Conservation (phyloP, 108 stramenopile species). For the Schizochytrium sp. region DNA sequence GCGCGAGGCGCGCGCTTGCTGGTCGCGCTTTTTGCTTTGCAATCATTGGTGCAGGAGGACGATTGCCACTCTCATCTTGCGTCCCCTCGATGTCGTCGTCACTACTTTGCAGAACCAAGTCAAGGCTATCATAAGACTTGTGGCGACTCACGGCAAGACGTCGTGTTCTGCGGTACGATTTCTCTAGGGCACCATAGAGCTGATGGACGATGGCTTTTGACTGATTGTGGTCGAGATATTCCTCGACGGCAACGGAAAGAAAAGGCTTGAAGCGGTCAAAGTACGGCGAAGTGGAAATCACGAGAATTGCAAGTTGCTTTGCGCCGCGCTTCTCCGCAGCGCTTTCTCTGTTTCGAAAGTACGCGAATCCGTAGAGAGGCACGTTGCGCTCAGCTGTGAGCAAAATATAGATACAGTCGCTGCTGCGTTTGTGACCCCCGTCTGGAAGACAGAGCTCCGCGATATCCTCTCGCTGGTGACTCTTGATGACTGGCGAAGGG, state of each 20-base stretch:
- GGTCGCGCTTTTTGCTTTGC: neutral
- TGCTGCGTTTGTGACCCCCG: neutral
- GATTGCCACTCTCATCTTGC: neutral
- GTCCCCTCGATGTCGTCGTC: neutral
- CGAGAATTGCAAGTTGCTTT: neutral
- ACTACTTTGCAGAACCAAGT: neutral
- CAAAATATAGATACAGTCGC: neutral
- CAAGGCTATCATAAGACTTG: neutral
- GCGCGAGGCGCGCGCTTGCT: too few species aligned
- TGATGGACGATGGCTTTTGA: neutral
- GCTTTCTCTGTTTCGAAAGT: neutral
- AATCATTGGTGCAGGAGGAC: neutral
- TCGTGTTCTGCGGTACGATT: neutral
- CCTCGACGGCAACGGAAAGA: neutral
- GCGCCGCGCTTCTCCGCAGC: conserved; percentile 2
- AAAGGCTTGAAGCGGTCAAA: neutral
- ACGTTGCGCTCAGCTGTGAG: neutral
- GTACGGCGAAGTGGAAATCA: neutral
- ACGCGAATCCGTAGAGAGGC: conserved; percentile 1
- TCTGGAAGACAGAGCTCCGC: conserved; percentile 5
- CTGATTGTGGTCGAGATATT: neutral
- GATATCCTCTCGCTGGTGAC: neutral
- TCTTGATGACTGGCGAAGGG: neutral
- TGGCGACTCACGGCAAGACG: neutral
- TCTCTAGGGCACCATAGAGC: neutral